Evolutionary conservation across 352 stramenopile genomes (phyloP), one percentile per base, ranked within the genome.

Genomic region (Globisporangium takayamanum): DNA sequence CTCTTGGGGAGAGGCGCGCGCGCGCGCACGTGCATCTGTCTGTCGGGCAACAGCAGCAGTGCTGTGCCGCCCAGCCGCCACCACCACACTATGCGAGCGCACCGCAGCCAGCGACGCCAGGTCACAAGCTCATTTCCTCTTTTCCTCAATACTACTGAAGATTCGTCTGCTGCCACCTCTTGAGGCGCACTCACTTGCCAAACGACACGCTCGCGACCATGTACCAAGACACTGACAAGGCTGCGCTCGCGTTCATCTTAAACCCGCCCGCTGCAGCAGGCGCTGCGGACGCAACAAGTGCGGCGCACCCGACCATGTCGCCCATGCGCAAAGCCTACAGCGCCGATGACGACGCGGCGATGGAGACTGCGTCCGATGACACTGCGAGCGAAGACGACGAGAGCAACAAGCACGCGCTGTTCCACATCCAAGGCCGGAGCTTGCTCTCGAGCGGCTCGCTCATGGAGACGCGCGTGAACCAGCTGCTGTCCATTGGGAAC

Each of bases 241-340:
- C 70, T 30, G 73, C 76, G 52, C 59, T 89, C 26, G 78, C 80
- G 37, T 89, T 87, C 74, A 89, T 89, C 59, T 68, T 89, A 42
- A 89, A 88, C 68, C 80, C 80, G 36, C 74, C 71, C 16, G 49
- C 50, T 0, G 63, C 67, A 36, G 41, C 62, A 63, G 52, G 63
- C 60, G 50, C 62, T 56, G 16, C 47, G 44, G 58, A 47, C 37
- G 62, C 41, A 2, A 41, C 51, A 18, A 45, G 16, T 16, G 30
- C 15, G 3, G 16, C 18, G 18, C 30, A 18, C 16, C 50, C 69
- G 15, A 78, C 69, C 33, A 67, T 84, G 30, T 87, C 79, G 12
- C 73, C 74, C 3, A 57, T 69, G 50, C 72, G 71, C 63, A 87
- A 84, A 62, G 42, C n/a, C n/a, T 36, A 56, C 26, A 50, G 30